Base-by-base conservation (phyloP, 148 eudicot genomes). In the Silene uniflora region DNA sequence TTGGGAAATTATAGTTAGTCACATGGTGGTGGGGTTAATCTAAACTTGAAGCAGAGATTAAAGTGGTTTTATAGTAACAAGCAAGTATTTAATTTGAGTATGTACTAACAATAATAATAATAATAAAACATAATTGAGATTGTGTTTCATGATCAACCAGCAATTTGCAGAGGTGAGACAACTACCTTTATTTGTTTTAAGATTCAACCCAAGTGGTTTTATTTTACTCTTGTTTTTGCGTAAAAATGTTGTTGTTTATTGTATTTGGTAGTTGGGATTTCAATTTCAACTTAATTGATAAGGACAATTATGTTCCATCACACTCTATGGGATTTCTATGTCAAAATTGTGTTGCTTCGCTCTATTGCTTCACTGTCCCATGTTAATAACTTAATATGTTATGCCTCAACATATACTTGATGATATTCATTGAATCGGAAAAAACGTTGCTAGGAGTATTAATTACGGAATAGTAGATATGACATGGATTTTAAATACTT, bases 21-120 rank as follows among this genome's bases (percentile, higher is more conserved):
- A 84, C 87, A 84, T 84, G 86, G 21, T 77, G 74, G 86, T 77
- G 78, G 86, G 79, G 79, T 49, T 73, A 62, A 75, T 67, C 73
- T 47, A 46, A 78, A 55, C 56, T 77, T 14, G 62, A 81, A 72
- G 9, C 25, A 73, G 17, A 39, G 18, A 74, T 79, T 42, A 22
- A n/a, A 24, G 9, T 78, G 56, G 17, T 52, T 52, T 52, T 4
- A 52, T 16, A 14, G 56, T 35, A 0, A 60, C 63, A 32, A 32
- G 35, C 69, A 72, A 73, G 80, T 29, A 66, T 77, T 54, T 35
- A 25, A 66, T 77, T 54, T 35, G 4, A 23, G 16, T 29, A 60
- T n/a, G 16, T 29, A 60, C 25, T 4, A 55, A 29, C 19, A 61
- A 64, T 11, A 19, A 63, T 74, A 62, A 5, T n/a, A n/a, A n/a